Evolutionary conservation across 305 asterid species (phyloP), one percentile per base, ranked within the genome.

Genomic region (Caryopteris hybrid): DNA sequence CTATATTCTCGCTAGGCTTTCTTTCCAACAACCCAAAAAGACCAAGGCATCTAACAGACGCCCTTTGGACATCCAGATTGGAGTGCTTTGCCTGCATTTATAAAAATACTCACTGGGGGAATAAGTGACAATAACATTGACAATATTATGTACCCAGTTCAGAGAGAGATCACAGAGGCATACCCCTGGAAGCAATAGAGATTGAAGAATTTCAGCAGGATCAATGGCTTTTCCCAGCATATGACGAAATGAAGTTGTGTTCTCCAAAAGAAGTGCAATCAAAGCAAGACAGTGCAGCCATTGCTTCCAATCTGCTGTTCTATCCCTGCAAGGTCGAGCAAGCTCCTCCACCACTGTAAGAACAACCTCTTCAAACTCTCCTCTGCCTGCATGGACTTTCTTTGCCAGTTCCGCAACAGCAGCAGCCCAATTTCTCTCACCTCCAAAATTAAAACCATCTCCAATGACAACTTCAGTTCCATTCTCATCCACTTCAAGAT

Each of bases 161-260:
- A 54, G 3, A 31, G 42, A 46, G 10, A 33, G 21, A n/a, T 68
- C 25, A 14, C 16, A 57, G 74, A 73, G 68, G 67, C 84, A 74
- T 85, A 94, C 99, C 89, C 95, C 99, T 34, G 99, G 98, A 71
- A 91, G 96, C 88, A 94, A 80, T 68, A 94, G 71, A 36, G 97
- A 89, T 31, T 81, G 86, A 72, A 94, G 86, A 81, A 94, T 79
- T 74, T 91, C 98, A 76, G 74, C 62, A 66, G 96, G 93, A 58
- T 88, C 93, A 68, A 89, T 89, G 60, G 89, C 85, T 47, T 67
- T 82, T 77, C 96, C 92, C 61, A 75, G 86, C 90, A 91, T 87
- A 77, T 76, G 66, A 56, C 79, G 80, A 75, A 87, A 88, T 29
- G 99, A 91, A 70, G 78, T 81, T 53, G 84, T 72, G 73, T 90